Conservation (phyloP, 768 basidiomycete species). For the Panaeolus papilionaceus region DNA sequence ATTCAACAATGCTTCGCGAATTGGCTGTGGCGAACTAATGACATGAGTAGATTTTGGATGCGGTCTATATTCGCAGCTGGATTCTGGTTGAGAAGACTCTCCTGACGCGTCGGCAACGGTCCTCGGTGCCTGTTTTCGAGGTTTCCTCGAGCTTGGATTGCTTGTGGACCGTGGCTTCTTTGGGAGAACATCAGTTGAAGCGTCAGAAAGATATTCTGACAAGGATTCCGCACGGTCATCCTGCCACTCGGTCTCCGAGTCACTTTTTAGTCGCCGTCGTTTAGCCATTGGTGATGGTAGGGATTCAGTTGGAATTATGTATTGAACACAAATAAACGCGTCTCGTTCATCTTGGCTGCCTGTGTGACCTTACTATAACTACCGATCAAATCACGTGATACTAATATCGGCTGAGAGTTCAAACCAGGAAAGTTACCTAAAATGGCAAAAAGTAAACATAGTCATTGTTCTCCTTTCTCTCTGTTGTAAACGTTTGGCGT, state of each 20-base stretch:
- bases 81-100: conserved; percentile 3
- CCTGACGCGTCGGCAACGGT: conserved; percentile 19
- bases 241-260: conserved; percentile 29
- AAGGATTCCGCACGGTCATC: conserved; percentile 21
- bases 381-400: conserved; percentile 9
- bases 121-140: conserved; percentile 10
- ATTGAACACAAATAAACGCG: neutral
- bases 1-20: conserved; percentile 56
- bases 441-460: neutral
- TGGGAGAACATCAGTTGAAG: conserved; percentile 7
- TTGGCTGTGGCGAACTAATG: conserved; percentile 44
- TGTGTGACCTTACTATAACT: conserved; percentile 1
- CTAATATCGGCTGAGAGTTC: conserved; percentile 4
- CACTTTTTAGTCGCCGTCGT: conserved; percentile 28
- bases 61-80: neutral
- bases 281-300: conserved; percentile 27
- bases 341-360: neutral
- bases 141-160: conserved; percentile 12
- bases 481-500: neutral
- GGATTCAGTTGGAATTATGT: neutral
- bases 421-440: conserved; percentile 9
- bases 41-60: conserved; percentile 59
- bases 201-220: conserved; percentile 13
- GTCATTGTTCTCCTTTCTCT: neutral
- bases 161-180: conserved; percentile 13